Conservation (phyloP, 257 asterid species). For the Capsicum rhomboideum region DNA sequence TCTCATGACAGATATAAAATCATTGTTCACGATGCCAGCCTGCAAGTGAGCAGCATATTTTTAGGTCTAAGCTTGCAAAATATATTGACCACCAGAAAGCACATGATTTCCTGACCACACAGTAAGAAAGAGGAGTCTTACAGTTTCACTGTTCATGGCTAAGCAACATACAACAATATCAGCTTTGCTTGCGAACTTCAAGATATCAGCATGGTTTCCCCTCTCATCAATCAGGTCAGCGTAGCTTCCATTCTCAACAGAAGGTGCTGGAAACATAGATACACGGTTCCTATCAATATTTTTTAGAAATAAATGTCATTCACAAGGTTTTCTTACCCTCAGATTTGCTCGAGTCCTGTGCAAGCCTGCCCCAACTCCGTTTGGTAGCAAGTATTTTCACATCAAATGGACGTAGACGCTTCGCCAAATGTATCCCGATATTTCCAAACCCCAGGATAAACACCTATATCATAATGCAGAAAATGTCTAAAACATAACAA, state of each 20-base stretch:
- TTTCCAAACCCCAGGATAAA: conserved; percentile 83
- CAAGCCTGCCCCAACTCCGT: conserved; percentile 59
- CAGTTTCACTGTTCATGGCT: conserved; percentile 71
- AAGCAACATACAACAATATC: conserved; percentile 89
- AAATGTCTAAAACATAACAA: not conserved
- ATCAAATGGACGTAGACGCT: conserved; percentile 82
- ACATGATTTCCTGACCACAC: not conserved
- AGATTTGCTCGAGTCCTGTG: conserved; percentile 10
- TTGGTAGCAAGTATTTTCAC: conserved; percentile 91
- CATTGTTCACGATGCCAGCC: conserved; percentile 66
- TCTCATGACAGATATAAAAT: conserved; percentile 79
- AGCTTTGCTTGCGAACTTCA: conserved; percentile 65
- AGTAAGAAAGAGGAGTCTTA: conserved; percentile 11
- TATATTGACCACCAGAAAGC: not conserved
- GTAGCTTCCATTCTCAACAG: not conserved
- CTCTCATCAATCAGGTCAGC: conserved; percentile 63
- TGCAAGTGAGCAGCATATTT: conserved; percentile 23
- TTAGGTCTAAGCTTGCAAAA: not conserved
- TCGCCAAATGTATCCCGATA: conserved; percentile 81
- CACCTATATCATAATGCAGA: conserved; percentile 27
- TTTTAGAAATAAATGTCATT: not conserved
- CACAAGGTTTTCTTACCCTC: not conserved
- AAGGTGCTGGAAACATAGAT: not conserved
- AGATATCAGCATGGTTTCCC: conserved; percentile 68
- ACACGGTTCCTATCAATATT: not conserved